These are phyloP conservation scores for Trametes elegans DNA, from an alignment of 768 basidiomycete species.

Conservation along the genomic window DNA sequence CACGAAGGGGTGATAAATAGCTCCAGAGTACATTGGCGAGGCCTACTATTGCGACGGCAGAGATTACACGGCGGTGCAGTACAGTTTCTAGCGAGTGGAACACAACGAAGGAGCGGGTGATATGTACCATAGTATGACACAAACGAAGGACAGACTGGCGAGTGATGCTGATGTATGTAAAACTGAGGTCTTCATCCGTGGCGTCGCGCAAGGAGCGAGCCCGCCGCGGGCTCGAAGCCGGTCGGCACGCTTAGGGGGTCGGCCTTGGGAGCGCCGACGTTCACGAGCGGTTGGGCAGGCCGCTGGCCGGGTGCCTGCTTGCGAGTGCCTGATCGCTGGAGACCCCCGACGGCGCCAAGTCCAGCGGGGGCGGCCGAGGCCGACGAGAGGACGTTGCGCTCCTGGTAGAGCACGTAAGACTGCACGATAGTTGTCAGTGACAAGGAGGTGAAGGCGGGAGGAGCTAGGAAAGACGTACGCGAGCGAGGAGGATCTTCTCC, in stretches of 20 bases:
- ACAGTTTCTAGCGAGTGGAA: conserved; percentile 6
- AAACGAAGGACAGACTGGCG: neutral
- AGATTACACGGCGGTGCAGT: neutral
- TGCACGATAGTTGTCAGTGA: conserved; percentile 31
- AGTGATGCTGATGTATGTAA: conserved; percentile 1
- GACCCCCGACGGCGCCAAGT: conserved; percentile 32
- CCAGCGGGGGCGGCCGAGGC: conserved; percentile 9
- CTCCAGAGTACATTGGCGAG: conserved; percentile 1
- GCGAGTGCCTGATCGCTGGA: conserved; percentile 37
- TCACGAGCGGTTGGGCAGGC: conserved; percentile 47
- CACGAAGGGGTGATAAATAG: conserved; percentile 10
- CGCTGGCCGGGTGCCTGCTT: conserved; percentile 34
- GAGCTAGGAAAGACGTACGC: conserved; percentile 51
- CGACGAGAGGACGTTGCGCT: conserved; percentile 61
- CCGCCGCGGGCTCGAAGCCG: conserved; percentile 60
- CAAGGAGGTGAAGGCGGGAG: neutral
- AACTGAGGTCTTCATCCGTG: neutral
- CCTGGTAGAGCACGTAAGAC: conserved; percentile 85
- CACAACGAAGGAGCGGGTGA: neutral
- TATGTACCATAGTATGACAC: neutral
- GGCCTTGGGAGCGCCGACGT: conserved; percentile 40
- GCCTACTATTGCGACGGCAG: neutral
- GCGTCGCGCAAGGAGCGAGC: conserved; percentile 58
- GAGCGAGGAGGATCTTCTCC: conserved; percentile 75
- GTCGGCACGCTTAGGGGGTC: conserved; percentile 35